These are phyloP conservation scores for Colletotrichum cuscutae DNA, from an alignment of 2,329 filamentous ascomycete species.

Conservation along the genomic window DNA sequence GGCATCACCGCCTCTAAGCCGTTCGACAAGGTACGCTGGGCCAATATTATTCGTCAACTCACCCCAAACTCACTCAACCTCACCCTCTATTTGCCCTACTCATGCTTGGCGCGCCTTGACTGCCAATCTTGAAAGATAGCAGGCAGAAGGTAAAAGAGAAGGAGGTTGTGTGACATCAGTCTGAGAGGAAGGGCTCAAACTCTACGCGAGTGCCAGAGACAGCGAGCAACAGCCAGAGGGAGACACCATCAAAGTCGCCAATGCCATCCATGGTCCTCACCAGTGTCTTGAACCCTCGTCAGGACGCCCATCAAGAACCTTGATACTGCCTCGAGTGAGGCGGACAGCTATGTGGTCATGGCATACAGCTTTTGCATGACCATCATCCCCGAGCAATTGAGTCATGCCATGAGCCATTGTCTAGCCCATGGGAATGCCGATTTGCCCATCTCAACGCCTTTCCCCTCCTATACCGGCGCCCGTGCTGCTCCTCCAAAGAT, in stretches of 20 bases:
- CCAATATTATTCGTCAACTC: conserved; percentile 4
- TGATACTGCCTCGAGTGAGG: not conserved
- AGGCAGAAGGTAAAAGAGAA: not conserved
- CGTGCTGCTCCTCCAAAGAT: not conserved
- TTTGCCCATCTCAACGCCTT: not conserved
- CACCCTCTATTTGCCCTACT: conserved; percentile 1
- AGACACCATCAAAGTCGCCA: conserved; percentile 7
- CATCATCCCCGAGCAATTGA: conserved; percentile 4
- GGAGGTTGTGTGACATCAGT: conserved; percentile 19
- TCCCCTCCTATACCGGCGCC: not conserved
- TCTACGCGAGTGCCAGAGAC: conserved; percentile 18
- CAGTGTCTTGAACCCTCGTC: conserved; percentile 34
- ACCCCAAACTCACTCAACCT: conserved; percentile 19
- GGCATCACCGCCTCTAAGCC: conserved; percentile 75
- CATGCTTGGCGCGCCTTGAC: conserved; percentile 30
- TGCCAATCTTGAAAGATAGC: not conserved
- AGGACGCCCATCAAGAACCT: conserved; percentile 17
- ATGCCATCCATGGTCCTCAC: conserved; percentile 12
- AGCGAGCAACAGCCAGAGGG: not conserved
- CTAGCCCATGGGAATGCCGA: not conserved
- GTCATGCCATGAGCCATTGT: conserved; percentile 17
- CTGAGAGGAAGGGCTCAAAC: conserved; percentile 13
- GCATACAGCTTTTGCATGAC: conserved; percentile 17
- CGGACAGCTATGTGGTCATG: conserved; percentile 8
- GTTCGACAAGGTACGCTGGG: conserved; percentile 64